Evolutionary conservation across 345 rosid genomes (phyloP), one percentile per base, ranked within the genome.

Genomic region (Barbarea vulgaris): DNA sequence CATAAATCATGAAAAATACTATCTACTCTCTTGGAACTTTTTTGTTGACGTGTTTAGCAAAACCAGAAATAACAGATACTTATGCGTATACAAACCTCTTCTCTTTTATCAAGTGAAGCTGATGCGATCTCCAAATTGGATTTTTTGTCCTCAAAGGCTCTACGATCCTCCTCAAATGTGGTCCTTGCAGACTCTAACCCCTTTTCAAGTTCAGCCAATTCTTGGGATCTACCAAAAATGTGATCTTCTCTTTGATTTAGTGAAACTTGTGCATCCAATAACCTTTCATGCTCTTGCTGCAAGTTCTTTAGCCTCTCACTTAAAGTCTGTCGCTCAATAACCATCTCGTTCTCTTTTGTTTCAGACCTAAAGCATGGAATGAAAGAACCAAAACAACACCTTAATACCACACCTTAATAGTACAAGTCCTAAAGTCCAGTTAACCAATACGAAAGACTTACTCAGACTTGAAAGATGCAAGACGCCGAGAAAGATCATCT

Each of bases 221-320:
- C 97, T 77, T 84, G 89, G 60, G 89, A 83, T 82, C 85, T 87
- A 64, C 78, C 76, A 70, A 86, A 85, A 73, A 90, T 81, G 78
- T 85, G 77, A 18, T 88, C 97, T 85, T 95, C 98, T 82, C 98
- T 88, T 79, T 87, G 90, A 79, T 87, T 92, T 68, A 92, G 85
- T 11, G 81, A 84, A 74, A 85, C 80, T 80, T 92, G 94, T 52
- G 84, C 88, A 73, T 92, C 93, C 48, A 93, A 86, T 65, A 95
- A 79, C 33, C 88, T 81, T 82, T 88, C 89, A 34, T 92, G 91
- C 81, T 90, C 98, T 82, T 86, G 85, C 77, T 89, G 91, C 84
- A 95, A 71, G 73, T 64, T 75, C 80, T 85, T 87, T 74, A 81
- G 87, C 70, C 99, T 88, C 78, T 95, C 98, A 69, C 82, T 83